These are phyloP conservation scores for Cryptococcus amylolentus DNA, from an alignment of 1,284 basidiomycete genomes.

Conservation along the genomic window DNA sequence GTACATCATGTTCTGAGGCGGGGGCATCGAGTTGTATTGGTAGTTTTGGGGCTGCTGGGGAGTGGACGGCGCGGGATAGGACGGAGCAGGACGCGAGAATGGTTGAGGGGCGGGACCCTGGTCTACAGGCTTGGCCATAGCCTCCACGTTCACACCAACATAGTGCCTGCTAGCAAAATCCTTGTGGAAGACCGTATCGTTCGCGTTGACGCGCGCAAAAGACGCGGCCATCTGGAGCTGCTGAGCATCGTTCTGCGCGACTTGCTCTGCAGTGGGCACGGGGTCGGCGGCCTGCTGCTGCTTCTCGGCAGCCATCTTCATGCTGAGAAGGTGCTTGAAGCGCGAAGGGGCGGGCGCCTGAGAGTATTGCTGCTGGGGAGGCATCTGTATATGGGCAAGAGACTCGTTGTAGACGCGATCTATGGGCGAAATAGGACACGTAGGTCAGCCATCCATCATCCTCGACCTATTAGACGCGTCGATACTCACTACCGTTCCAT, in stretches of 20 bases:
- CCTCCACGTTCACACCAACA: not conserved
- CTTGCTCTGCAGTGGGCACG: not conserved
- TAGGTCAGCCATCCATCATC: not conserved
- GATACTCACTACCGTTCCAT: not conserved
- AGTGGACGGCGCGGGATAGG: not conserved
- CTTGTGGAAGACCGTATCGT: conserved; percentile 12
- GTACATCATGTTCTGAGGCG: not conserved
- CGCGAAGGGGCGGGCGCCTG: conserved; percentile 1
- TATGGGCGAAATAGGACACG: not conserved
- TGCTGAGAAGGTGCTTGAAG: conserved; percentile 12
- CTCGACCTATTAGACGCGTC: not conserved
- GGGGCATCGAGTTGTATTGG: not conserved
- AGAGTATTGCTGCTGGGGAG: not conserved
- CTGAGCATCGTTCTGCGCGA: not conserved
- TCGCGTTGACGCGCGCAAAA: conserved; percentile 2
- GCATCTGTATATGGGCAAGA: not conserved
- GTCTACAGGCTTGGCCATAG: not conserved
- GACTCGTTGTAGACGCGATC: too few species aligned
- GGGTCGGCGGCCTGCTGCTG: not conserved
- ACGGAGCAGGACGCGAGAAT: not conserved
- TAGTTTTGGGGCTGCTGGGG: not conserved
- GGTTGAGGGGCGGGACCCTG: not conserved
- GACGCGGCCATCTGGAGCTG: conserved; percentile 2
- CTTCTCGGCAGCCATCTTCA: conserved; percentile 14
- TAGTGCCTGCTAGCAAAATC: conserved; percentile 10